Percentiles rank a stretch among this genome's conserved stretches.
Conservation (phyloP, 2,329 filamentous ascomycete species). For the Calonectria crousiana region DNA sequence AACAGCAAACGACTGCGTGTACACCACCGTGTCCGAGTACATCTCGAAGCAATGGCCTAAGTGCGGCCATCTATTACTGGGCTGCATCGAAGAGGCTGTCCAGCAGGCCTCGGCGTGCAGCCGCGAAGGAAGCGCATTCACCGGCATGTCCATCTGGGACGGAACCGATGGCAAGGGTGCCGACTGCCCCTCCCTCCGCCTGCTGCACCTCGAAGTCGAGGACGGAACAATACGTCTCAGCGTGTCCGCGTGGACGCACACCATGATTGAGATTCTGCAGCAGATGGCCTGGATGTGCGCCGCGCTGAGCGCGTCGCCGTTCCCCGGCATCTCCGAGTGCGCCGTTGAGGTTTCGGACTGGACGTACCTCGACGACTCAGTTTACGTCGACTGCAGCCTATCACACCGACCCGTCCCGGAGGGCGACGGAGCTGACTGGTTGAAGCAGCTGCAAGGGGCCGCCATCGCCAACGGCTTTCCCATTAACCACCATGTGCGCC, state of each 20-base stretch:
- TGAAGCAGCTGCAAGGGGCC: conserved; percentile 46
- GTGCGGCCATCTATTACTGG: conserved; percentile 46
- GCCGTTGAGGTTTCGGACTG: conserved; percentile 48
- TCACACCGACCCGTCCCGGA: conserved; percentile 47
- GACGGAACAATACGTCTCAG: conserved; percentile 47
- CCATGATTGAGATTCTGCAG: conserved; percentile 51
- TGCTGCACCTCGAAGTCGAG: conserved; percentile 52
- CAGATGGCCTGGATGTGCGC: conserved; percentile 55
- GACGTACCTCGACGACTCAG: conserved; percentile 47
- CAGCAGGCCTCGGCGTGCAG: conserved; percentile 42
- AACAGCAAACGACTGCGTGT: conserved; percentile 48
- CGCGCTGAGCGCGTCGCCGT: conserved; percentile 50
- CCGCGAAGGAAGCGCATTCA: conserved; percentile 40
- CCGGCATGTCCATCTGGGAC: conserved; percentile 53
- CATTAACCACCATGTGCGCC: conserved; percentile 32
- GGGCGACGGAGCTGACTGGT: conserved; percentile 43
- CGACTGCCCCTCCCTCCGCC: conserved; percentile 47
- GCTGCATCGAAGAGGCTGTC: conserved; percentile 49
- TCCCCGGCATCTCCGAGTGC: conserved; percentile 48
- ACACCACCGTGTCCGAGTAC: conserved; percentile 51
- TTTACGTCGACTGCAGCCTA: conserved; percentile 51
- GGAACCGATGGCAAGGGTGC: conserved; percentile 42
- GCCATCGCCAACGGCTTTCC: conserved; percentile 52
- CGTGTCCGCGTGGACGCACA: conserved; percentile 50
- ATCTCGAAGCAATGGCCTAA: conserved; percentile 48